Percentiles rank a stretch among this genome's conserved stretches.
These are phyloP conservation scores for Fusarium falciforme DNA, from an alignment of 2,329 filamentous ascomycete genomes.

Conservation along the genomic window DNA sequence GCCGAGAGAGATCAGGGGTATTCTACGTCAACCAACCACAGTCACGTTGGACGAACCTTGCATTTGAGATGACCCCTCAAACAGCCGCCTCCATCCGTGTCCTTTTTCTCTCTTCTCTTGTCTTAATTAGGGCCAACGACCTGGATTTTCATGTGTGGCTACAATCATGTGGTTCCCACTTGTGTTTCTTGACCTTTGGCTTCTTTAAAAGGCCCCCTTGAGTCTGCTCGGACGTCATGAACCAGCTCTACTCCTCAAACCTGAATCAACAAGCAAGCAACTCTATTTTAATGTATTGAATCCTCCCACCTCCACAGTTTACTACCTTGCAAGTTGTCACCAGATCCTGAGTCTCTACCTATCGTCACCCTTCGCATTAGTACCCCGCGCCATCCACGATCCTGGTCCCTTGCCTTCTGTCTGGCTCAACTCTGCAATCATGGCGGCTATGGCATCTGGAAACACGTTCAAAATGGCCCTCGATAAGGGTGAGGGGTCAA, in stretches of 20 bases:
- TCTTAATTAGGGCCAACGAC: neutral
- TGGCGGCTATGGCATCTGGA: conserved; percentile 1
- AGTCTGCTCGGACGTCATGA: neutral
- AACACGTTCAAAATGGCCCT: conserved; percentile 11
- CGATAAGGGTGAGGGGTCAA: conserved; percentile 1
- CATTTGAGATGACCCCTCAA: neutral
- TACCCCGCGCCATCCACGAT: too few species aligned
- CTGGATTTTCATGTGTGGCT: neutral
- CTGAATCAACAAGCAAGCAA: neutral
- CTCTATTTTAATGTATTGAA: too few species aligned
- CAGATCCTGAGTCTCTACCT: too few species aligned
- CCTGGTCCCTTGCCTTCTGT: too few species aligned
- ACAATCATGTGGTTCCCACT: neutral
- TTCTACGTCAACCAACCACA: neutral
- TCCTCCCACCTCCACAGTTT: neutral
- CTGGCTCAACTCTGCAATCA: neutral
- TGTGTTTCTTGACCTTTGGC: neutral
- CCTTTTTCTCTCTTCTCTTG: neutral
- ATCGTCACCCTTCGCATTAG: too few species aligned
- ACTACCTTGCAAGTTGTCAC: neutral
- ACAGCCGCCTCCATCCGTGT: neutral
- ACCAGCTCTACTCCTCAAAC: neutral
- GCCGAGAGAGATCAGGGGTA: neutral
- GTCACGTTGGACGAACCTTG: neutral
- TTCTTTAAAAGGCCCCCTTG: neutral